Conservation (phyloP, 2,329 filamentous ascomycete species). For the Fusarium paranaense region DNA sequence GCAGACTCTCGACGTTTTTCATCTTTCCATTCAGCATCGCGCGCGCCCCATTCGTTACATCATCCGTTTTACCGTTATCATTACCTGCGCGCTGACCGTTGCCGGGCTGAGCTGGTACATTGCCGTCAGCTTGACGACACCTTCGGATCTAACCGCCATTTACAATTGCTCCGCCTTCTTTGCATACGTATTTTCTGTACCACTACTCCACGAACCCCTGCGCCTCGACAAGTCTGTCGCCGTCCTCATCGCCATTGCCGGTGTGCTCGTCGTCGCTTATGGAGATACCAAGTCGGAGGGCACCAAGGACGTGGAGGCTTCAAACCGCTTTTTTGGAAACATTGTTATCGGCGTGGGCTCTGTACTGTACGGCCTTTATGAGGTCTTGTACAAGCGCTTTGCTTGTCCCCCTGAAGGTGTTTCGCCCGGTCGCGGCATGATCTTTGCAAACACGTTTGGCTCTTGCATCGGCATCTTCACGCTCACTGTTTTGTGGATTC, state of each 20-base stretch:
- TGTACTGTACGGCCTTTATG: slow-evolving; percentile 95
- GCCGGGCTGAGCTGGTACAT: slow-evolving; percentile 96
- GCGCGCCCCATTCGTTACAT: slow-evolving; percentile 74
- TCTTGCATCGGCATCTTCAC: slow-evolving; percentile 90
- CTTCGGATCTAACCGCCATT: slow-evolving; percentile 94
- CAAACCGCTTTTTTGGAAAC: slow-evolving; percentile 83
- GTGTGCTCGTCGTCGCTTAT: slow-evolving; percentile 95
- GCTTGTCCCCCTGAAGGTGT: slow-evolving; percentile 94
- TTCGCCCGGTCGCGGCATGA: slow-evolving; percentile 86
- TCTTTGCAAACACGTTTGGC: slow-evolving; percentile 95
- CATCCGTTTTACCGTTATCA: slow-evolving; percentile 79
- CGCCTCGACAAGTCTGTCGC: slow-evolving; percentile 87
- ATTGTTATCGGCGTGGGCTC: slow-evolving; percentile 91
- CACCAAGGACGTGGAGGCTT: slow-evolving; percentile 61
- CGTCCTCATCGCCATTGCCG: slow-evolving; percentile 86
- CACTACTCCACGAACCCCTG: slow-evolving; percentile 85
- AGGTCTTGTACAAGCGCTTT: slow-evolving; percentile 93
- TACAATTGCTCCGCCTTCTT: slow-evolving; percentile 99
- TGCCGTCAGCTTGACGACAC: slow-evolving; percentile 91
- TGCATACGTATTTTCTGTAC: slow-evolving; percentile 96
- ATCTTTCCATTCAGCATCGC: slow-evolving; percentile 50
- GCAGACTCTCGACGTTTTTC: slow-evolving; percentile 75
- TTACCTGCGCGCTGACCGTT: slow-evolving; percentile 88
- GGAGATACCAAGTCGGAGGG: slow-evolving; percentile 72
- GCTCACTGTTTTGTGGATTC: slow-evolving; percentile 88